phyloP scores from a whole-genome alignment of 192 early-diverging fungal species.

The Rhizophagus clarus region DNA sequence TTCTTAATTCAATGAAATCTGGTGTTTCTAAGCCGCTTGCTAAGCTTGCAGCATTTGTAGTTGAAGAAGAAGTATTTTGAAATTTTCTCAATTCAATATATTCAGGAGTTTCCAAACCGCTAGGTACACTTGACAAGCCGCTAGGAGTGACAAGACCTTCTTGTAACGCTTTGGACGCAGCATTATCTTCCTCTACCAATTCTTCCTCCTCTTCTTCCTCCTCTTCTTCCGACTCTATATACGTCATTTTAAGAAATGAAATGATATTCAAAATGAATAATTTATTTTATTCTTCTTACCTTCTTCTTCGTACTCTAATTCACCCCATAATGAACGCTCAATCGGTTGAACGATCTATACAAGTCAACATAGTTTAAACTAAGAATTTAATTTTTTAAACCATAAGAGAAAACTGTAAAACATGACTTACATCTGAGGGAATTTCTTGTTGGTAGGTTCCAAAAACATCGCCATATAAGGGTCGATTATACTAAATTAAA shows the following conservation, averaged over 20 bases:
- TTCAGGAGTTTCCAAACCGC: slow-evolving; percentile 81
- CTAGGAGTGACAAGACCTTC: slow-evolving; percentile 86
- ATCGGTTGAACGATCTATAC: slow-evolving; percentile 61
- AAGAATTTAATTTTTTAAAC: neutral
- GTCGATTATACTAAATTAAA: slow-evolving; percentile 70
- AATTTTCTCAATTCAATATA: slow-evolving; percentile 89
- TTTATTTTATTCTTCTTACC: slow-evolving; percentile 39
- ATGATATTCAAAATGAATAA: neutral
- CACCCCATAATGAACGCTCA: slow-evolving; percentile 85
- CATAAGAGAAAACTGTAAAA: neutral
- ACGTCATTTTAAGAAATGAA: neutral
- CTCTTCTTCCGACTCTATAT: slow-evolving; percentile 61
- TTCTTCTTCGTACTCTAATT: slow-evolving; percentile 78
- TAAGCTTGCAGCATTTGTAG: slow-evolving; percentile 31
- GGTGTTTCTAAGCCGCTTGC: slow-evolving; percentile 80
- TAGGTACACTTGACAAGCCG: slow-evolving; percentile 72
- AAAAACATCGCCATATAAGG: slow-evolving; percentile 97
- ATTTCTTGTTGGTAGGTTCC: slow-evolving; percentile 60
- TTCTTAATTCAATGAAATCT: slow-evolving; percentile 85
- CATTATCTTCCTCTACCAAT: slow-evolving; percentile 56
- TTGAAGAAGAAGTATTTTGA: slow-evolving; percentile 24
- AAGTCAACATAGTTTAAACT: neutral
- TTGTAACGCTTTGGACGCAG: slow-evolving; percentile 45
- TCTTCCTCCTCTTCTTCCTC: slow-evolving; percentile 67
- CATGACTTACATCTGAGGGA: slow-evolving; percentile 53